These are phyloP conservation scores for Elaeis oleifera DNA, from an alignment of 202 grass and related monocot species.

Conservation along the genomic window DNA sequence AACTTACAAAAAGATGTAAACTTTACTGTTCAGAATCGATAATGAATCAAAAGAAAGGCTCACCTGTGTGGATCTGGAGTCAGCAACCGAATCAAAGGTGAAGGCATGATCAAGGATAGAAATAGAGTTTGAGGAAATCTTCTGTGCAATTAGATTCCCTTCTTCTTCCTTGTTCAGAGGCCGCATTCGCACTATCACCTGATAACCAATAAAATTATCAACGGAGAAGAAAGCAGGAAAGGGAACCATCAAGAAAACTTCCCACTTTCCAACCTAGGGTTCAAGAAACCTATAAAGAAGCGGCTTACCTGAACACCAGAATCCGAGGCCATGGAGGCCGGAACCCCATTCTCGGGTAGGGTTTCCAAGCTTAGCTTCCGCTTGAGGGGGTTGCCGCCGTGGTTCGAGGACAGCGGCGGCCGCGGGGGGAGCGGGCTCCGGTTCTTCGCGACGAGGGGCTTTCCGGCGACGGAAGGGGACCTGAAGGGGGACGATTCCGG, in stretches of 20 bases:
- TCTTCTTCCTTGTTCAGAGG: conserved; percentile 56
- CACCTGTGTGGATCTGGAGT: conserved; percentile 66
- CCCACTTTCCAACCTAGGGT: too few species aligned
- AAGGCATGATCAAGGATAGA: conserved; percentile 74
- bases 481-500: conserved; percentile 33
- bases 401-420: conserved; percentile 3
- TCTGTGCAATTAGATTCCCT: conserved; percentile 44
- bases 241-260: too few species aligned
- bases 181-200: conserved; percentile 93
- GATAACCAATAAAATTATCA: conserved; percentile 5
- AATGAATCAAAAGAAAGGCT: conserved; percentile 1
- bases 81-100: conserved; percentile 86
- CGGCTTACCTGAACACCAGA: conserved; percentile 37
- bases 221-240: too few species aligned
- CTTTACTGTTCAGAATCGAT: too few species aligned
- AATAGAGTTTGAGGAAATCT: conserved; percentile 50
- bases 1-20: too few species aligned
- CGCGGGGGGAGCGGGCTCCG: conserved; percentile 37
- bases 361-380: conserved; percentile 42
- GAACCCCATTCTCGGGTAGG: conserved; percentile 1
- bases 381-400: conserved; percentile 25
- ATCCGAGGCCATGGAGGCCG: conserved; percentile 24
- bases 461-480: conserved; percentile 14
- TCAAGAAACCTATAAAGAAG: too few species aligned
- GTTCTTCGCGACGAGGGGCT: conserved; percentile 21